phyloP scores from a whole-genome alignment of 129 eudicot genomes.

The Scalesia atractyloides region DNA sequence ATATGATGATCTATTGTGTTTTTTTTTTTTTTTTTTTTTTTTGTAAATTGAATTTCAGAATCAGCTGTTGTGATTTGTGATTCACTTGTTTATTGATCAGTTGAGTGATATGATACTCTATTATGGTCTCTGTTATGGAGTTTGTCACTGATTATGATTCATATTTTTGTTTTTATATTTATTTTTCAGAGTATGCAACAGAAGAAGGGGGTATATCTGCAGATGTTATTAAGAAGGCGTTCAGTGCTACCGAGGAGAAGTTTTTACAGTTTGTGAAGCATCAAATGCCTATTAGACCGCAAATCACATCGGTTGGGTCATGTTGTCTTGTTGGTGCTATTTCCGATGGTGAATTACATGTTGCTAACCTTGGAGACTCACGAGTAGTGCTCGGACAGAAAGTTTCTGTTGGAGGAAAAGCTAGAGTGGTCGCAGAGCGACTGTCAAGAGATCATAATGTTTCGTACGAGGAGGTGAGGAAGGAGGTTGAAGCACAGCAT shows the following conservation, averaged over 20 bases:
- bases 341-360: slow-evolving; percentile 2
- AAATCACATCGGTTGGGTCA: background rate
- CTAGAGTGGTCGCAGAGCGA: slow-evolving; percentile 3
- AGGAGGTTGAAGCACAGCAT: slow-evolving; percentile 4
- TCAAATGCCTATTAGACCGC: background rate
- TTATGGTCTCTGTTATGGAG: background rate
- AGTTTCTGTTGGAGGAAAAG: background rate
- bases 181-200: background rate
- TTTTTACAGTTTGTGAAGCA: slow-evolving; percentile 6
- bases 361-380: slow-evolving; percentile 7
- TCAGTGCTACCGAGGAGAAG: background rate
- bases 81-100: background rate
- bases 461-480: slow-evolving; percentile 5
- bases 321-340: slow-evolving; percentile 7
- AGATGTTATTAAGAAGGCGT: slow-evolving; percentile 1
- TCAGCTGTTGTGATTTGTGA: background rate
- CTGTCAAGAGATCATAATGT: slow-evolving; percentile 5
- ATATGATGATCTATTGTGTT: background rate
- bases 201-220: slow-evolving; percentile 8
- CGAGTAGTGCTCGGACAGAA: background rate
- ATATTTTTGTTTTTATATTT: background rate
- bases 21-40: too few relatives aligned
- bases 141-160: background rate
- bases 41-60: background rate
- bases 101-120: background rate